These are phyloP conservation scores for Pseudocercospora eumusae DNA, from an alignment of 2,329 filamentous ascomycete species.

Conservation along the genomic window DNA sequence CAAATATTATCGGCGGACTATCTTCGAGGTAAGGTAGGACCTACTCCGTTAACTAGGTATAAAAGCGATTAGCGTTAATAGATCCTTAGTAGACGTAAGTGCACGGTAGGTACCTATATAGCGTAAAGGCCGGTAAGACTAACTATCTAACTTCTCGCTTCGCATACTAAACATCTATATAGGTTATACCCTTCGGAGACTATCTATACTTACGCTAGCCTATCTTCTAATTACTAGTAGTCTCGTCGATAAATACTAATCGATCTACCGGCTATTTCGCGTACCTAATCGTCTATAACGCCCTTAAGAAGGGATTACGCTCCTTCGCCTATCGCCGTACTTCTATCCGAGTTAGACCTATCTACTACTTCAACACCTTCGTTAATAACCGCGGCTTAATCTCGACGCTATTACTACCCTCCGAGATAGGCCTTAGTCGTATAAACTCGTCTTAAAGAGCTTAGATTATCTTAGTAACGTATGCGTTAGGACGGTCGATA, in stretches of 20 bases:
- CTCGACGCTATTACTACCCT: too few relatives aligned
- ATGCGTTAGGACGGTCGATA: too few relatives aligned
- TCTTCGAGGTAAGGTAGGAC: neutral
- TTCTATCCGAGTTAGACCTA: too few relatives aligned
- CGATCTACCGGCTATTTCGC: neutral
- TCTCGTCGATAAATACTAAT: neutral
- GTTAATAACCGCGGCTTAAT: too few relatives aligned
- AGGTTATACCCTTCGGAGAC: neutral
- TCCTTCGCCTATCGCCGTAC: neutral
- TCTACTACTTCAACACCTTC: too few relatives aligned
- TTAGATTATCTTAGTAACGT: neutral
- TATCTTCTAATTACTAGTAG: neutral
- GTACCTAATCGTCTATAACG: neutral
- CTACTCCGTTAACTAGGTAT: neutral
- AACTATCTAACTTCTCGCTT: neutral
- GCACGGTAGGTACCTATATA: neutral
- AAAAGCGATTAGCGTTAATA: neutral
- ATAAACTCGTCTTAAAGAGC: neutral
- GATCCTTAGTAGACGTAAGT: neutral
- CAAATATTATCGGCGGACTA: too few relatives aligned
- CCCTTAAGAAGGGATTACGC: neutral
- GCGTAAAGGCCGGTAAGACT: neutral
- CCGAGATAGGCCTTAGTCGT: neutral
- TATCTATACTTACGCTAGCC: neutral
- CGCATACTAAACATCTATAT: neutral